Evolutionary conservation across 768 basidiomycete species (phyloP).

Genomic region (Filobasidium wieringae): DNA sequence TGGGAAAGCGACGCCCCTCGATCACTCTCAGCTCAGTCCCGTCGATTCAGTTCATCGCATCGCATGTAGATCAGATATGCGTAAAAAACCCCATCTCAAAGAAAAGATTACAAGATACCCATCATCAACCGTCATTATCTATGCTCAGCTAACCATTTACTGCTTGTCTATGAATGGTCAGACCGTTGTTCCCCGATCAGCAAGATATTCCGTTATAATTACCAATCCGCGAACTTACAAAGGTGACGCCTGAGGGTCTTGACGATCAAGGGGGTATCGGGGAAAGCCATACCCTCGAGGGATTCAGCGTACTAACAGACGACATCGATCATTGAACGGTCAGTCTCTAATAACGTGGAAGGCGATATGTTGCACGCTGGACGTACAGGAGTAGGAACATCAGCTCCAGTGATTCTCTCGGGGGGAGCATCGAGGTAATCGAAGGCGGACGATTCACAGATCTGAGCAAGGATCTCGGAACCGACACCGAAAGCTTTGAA

Average conservation of each 20-base stretch:
- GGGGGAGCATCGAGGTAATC: conserved; percentile 98
- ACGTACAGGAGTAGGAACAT: conserved; percentile 87
- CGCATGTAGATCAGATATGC: too few species aligned
- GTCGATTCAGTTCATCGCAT: too few species aligned
- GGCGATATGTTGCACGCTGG: neutral
- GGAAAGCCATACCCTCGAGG: conserved; percentile 86
- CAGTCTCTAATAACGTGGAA: neutral
- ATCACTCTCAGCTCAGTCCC: too few species aligned
- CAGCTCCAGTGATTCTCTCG: conserved; percentile 90
- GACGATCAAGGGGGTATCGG: conserved; percentile 75
- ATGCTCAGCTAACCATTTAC: too few species aligned
- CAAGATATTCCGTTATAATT: neutral
- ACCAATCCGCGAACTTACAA: conserved; percentile 22
- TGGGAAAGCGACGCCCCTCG: too few species aligned
- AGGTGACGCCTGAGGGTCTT: conserved; percentile 78
- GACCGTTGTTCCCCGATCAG: too few species aligned
- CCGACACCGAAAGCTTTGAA: conserved; percentile 75
- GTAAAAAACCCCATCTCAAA: too few species aligned
- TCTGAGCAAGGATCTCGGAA: conserved; percentile 95
- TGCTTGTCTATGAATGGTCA: conserved; percentile 1
- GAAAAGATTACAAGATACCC: too few species aligned
- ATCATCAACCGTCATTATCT: too few species aligned
- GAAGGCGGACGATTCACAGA: conserved; percentile 92
- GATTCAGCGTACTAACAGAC: conserved; percentile 65
- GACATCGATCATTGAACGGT: neutral